Percentiles rank a stretch among this genome's conserved stretches.
phyloP scores from a whole-genome alignment of 1,284 basidiomycete species.

The Malassezia slooffiae region DNA sequence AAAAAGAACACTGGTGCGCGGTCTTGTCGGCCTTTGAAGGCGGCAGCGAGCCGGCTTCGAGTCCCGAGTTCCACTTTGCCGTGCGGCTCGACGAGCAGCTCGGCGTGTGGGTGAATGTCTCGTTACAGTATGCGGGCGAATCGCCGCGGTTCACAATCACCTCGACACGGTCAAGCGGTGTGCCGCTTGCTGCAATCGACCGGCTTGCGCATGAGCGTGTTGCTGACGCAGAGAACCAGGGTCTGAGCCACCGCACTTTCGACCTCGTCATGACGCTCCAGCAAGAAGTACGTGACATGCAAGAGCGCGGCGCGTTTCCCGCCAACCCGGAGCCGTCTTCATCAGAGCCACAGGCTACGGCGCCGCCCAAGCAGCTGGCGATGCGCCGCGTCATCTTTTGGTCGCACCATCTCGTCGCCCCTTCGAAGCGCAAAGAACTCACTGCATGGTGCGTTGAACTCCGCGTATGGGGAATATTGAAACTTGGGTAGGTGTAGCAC shows the following conservation, averaged over 20 bases:
- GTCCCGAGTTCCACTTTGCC: constrained; percentile 4
- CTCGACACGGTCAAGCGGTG: neutral
- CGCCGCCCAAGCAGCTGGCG: neutral
- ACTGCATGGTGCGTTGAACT: constrained; percentile 17
- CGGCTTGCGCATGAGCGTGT: neutral
- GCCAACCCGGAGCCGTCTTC: neutral
- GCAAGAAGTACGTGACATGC: neutral
- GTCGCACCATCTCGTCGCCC: constrained; percentile 18
- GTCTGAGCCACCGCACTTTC: constrained; percentile 4
- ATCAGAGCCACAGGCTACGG: neutral
- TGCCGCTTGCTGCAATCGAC: too few relatives aligned
- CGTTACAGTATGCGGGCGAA: neutral
- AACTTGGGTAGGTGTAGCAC: constrained; percentile 6
- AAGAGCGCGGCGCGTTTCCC: neutral
- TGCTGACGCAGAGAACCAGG: neutral
- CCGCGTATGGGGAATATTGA: constrained; percentile 16
- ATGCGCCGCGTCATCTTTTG: constrained; percentile 16
- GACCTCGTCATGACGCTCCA: constrained; percentile 4
- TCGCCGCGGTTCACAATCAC: neutral
- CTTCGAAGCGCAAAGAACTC: constrained; percentile 19
- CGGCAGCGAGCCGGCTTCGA: neutral
- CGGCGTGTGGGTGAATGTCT: constrained; percentile 8
- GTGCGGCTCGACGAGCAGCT: constrained; percentile 1
- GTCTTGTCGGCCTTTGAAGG: neutral
- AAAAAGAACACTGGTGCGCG: constrained; percentile 1